A percentile compares a stretch with the other conserved stretches of the same genome.
Evolutionary conservation across 2,329 filamentous ascomycete genomes (phyloP).

Genomic region (Acrocalymma vagum): DNA sequence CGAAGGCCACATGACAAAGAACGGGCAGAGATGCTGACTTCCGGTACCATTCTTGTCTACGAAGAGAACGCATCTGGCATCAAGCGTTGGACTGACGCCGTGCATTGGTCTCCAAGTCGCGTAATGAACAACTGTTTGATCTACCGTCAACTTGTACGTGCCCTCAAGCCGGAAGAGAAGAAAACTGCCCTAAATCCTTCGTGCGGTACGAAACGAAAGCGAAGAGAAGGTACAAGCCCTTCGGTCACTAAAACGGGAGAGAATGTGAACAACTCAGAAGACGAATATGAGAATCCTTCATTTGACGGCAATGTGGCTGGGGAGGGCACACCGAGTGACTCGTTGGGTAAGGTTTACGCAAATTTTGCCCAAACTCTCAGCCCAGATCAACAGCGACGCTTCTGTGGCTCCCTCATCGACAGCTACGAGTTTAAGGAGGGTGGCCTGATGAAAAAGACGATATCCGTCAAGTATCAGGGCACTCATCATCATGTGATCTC

Average conservation of each 20-base stretch:
- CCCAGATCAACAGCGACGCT: slow-evolving; percentile 62
- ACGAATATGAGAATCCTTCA: slow-evolving; percentile 41
- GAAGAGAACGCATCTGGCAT: slow-evolving; percentile 91
- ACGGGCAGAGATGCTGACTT: slow-evolving; percentile 77
- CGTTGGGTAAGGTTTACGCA: slow-evolving; percentile 43
- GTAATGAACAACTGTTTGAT: slow-evolving; percentile 87
- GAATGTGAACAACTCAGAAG: slow-evolving; percentile 37
- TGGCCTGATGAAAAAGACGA: slow-evolving; percentile 91
- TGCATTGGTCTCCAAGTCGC: slow-evolving; percentile 88
- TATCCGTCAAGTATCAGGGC: slow-evolving; percentile 78
- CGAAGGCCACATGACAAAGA: slow-evolving; percentile 89
- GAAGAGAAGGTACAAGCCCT: slow-evolving; percentile 38
- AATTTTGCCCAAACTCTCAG: slow-evolving; percentile 51
- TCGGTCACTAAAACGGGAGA: slow-evolving; percentile 39
- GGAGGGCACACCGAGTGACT: slow-evolving; percentile 28
- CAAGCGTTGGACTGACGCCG: slow-evolving; percentile 92
- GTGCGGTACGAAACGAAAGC: slow-evolving; percentile 47
- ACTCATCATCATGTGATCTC: slow-evolving; percentile 86
- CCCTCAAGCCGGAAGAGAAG: slow-evolving; percentile 47
- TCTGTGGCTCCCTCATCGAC: slow-evolving; percentile 87
- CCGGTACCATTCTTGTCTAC: slow-evolving; percentile 89
- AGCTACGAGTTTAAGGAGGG: slow-evolving; percentile 86
- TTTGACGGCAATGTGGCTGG: slow-evolving; percentile 27
- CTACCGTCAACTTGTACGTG: slow-evolving; percentile 74
- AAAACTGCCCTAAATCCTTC: slow-evolving; percentile 45